Conservation (phyloP, 2,329 filamentous ascomycete genomes). For the Trichoderma sp. region DNA sequence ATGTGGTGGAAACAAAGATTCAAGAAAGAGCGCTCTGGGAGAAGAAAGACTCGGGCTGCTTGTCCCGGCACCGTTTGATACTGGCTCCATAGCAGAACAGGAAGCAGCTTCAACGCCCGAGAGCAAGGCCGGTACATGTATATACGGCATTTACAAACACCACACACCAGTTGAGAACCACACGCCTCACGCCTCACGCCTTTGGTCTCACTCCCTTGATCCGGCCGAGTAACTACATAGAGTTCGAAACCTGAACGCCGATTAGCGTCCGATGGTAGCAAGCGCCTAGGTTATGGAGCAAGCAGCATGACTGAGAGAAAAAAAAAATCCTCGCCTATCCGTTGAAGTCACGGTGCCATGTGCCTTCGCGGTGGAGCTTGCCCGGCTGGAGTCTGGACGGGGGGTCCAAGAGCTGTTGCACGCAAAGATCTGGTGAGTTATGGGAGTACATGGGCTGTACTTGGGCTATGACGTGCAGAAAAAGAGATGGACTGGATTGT, state of each 20-base stretch:
- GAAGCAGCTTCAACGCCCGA: slow-evolving; percentile 11
- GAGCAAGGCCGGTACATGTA: slow-evolving; percentile 18
- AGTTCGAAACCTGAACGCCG: slow-evolving; percentile 17
- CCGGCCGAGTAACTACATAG: slow-evolving; percentile 1
- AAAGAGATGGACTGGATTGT: not conserved
- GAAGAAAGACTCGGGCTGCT: slow-evolving; percentile 12
- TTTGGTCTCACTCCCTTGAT: not conserved
- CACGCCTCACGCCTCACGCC: not conserved
- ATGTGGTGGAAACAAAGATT: slow-evolving; percentile 2
- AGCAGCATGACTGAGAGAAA: not conserved
- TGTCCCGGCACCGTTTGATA: slow-evolving; percentile 2
- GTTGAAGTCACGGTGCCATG: slow-evolving; percentile 20
- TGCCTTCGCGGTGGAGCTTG: slow-evolving; percentile 18
- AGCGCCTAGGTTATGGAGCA: slow-evolving; percentile 14
- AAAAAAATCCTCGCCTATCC: slow-evolving; percentile 15
- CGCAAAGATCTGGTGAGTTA: slow-evolving; percentile 5
- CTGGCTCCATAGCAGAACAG: slow-evolving; percentile 18
- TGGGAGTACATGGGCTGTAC: slow-evolving; percentile 12
- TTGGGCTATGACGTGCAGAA: slow-evolving; percentile 1
- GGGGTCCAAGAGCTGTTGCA: not conserved
- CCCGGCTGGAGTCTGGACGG: not conserved
- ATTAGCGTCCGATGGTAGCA: slow-evolving; percentile 20
- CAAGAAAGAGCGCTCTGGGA: not conserved
- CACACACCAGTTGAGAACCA: not conserved
- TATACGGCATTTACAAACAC: not conserved